Evolutionary conservation across 2,329 filamentous ascomycete genomes (phyloP).

Genomic region (Cladosporium oxysporum): DNA sequence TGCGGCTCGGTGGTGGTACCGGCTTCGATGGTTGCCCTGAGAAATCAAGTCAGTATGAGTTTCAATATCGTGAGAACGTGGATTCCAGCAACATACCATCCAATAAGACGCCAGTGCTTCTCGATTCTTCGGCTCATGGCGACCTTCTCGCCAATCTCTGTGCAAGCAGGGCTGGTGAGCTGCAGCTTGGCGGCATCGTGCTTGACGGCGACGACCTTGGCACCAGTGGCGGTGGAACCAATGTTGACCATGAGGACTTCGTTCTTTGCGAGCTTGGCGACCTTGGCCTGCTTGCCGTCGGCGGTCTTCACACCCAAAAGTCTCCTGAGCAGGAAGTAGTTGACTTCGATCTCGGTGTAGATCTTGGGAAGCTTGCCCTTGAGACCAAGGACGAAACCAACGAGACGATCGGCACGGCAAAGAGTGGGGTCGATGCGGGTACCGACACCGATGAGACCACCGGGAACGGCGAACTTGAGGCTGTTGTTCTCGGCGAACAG

Average conservation of each 20-base stretch:
- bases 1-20: constrained; percentile 36
- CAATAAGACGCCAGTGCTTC: constrained; percentile 97
- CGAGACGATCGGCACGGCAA: constrained; percentile 97
- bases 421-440: constrained; percentile 96
- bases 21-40: constrained; percentile 35
- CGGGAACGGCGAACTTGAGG: constrained; percentile 95
- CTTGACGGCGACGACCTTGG: constrained; percentile 96
- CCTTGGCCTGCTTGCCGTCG: constrained; percentile 98
- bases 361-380: constrained; percentile 93
- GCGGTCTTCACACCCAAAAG: constrained; percentile 96
- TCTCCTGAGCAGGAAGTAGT: constrained; percentile 96
- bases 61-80: neutral
- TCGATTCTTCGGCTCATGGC: constrained; percentile 94
- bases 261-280: constrained; percentile 96
- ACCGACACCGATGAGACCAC: constrained; percentile 96
- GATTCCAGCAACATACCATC: constrained; percentile 56
- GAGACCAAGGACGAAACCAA: constrained; percentile 95
- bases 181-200: constrained; percentile 95
- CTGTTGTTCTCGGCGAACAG: constrained; percentile 98
- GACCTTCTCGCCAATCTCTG: constrained; percentile 97
- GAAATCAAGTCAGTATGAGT: neutral
- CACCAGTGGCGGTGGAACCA: constrained; percentile 93
- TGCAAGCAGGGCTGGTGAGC: constrained; percentile 82
- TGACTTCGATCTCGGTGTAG: constrained; percentile 97
- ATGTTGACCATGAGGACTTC: constrained; percentile 99